Percentiles rank a stretch among this genome's conserved stretches.
These are phyloP conservation scores for Coemansia sp. DNA, from an alignment of 192 early-diverging fungal genomes.

Conservation along the genomic window DNA sequence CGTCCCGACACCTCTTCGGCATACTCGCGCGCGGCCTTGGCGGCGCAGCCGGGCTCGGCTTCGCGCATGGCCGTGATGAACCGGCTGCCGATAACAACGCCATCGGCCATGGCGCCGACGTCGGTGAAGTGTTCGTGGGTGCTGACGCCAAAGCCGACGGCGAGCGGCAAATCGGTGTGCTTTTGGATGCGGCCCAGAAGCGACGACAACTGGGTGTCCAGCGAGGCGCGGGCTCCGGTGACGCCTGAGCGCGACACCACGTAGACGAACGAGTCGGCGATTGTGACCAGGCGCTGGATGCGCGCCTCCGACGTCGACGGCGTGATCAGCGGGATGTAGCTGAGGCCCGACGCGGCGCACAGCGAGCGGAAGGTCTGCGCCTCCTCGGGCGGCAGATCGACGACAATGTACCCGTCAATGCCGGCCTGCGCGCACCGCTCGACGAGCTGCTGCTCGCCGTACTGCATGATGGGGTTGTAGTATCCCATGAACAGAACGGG, in stretches of 20 bases:
- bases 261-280: slow-evolving; percentile 94
- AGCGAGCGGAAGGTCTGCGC: slow-evolving; percentile 77
- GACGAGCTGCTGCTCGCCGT: slow-evolving; percentile 87
- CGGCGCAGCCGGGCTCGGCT: slow-evolving; percentile 44
- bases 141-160: slow-evolving; percentile 96
- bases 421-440: slow-evolving; percentile 78
- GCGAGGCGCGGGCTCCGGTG: slow-evolving; percentile 73
- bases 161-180: slow-evolving; percentile 78
- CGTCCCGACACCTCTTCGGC: slow-evolving; percentile 55
- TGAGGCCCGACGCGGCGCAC: slow-evolving; percentile 69
- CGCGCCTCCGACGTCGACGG: slow-evolving; percentile 88
- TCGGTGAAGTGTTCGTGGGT: slow-evolving; percentile 82
- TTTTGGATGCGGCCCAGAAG: slow-evolving; percentile 76
- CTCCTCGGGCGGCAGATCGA: slow-evolving; percentile 98
- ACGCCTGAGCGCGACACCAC: slow-evolving; percentile 93
- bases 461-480: slow-evolving; percentile 95
- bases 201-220: slow-evolving; percentile 65
- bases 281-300: slow-evolving; percentile 68
- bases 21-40: slow-evolving; percentile 50
- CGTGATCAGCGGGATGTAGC: slow-evolving; percentile 88
- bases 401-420: slow-evolving; percentile 94
- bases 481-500: slow-evolving; percentile 99
- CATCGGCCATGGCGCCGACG: slow-evolving; percentile 86
- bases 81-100: slow-evolving; percentile 93
- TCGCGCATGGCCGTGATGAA: slow-evolving; percentile 79